phyloP scores from a whole-genome alignment of 306 rosid genomes.

The Quercus cerris region DNA sequence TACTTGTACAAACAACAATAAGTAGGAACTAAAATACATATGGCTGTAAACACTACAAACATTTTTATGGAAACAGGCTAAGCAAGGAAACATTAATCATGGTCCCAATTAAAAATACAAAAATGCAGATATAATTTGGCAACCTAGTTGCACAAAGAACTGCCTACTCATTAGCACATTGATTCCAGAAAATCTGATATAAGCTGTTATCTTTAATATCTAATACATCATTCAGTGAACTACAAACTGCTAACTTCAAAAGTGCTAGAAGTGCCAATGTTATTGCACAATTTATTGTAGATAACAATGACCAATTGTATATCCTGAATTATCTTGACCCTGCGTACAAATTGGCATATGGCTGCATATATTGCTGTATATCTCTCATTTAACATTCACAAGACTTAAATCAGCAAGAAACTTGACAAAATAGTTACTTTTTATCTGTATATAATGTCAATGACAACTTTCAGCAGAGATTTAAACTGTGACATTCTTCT shows the following conservation, averaged over 20 bases:
- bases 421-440: neutral
- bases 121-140: too few species aligned
- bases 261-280: neutral
- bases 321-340: neutral
- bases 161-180: neutral
- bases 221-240: neutral
- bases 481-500: neutral
- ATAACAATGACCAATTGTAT: neutral
- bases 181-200: neutral
- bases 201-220: neutral
- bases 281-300: neutral
- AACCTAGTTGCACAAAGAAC: neutral
- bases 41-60: too few species aligned
- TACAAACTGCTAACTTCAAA: neutral
- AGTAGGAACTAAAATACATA: neutral
- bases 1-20: neutral
- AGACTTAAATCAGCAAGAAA: neutral
- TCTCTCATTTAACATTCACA: neutral
- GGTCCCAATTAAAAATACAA: too few species aligned
- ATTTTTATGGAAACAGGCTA: too few species aligned
- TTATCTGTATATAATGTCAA: neutral
- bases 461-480: neutral
- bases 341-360: neutral
- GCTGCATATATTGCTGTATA: neutral
- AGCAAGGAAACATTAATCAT: too few species aligned